Base-by-base conservation (phyloP, 2,329 filamentous ascomycete species). In the Sphaerulina populicola region DNA sequence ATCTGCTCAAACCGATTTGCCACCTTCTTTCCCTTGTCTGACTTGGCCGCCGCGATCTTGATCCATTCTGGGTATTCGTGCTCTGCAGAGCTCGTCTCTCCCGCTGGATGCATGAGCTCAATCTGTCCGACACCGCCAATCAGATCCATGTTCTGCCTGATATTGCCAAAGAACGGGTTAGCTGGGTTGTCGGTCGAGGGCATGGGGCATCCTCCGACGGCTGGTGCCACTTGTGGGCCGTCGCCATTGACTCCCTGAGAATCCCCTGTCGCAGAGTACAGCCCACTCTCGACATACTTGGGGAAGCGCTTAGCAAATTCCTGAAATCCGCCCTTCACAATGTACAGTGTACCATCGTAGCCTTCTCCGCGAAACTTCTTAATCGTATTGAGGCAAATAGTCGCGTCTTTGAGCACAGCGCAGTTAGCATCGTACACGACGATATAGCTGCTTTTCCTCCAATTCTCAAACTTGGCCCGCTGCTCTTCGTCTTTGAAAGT, bases 151-250 rank as follows among this genome's bases (percentile, higher is more conserved):
- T 97, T 95, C 67, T 97, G 93, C 39, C 93, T 82, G 61, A 98
- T 97, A 58, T 96, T 97, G 55, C 83, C 82, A 68, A 97, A 97
- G 72, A 98, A 97, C 0, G 91, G 90, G 61, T 94, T 94, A 0
- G 82, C 77, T 0, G 81, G 79, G 53, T 81, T 82, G 57, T 81
- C 77, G 0, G 80, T 77, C 36, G 74, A 73, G 1, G 93, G 93
- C 66, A 97, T 81, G 53, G 81, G 79, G 56, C 94, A 94, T 6
- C 91, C 91, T 52, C 91, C 93, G 52, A 89, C 86, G n/a, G 95
- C 85, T 1, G 87, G 86, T 1, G 84, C 79, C 36, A 88, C 74
- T 14, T 74, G 76, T 12, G 78, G 76, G 4, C 75, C 68, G 63
- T 64, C 41, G 72, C 74, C 42, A 79, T 76, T 12, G 77, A 78